Conservation (phyloP, 139 green algal genomes). For the Chlamydomonas eustigma region DNA sequence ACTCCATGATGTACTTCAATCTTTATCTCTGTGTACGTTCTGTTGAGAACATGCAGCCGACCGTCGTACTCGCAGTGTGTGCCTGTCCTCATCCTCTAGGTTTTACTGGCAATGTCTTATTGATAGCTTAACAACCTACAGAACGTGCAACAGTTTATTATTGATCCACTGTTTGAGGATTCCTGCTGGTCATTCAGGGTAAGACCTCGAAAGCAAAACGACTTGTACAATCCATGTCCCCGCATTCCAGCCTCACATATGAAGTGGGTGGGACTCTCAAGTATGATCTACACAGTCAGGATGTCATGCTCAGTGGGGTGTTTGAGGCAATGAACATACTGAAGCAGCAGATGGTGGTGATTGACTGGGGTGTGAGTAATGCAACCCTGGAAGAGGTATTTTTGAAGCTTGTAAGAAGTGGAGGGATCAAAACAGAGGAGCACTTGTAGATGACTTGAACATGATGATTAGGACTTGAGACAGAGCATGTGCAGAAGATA, state of each 20-base stretch:
- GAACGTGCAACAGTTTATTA: no score
- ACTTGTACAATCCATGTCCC: background rate
- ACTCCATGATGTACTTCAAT: no score
- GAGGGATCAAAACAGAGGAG: background rate
- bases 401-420: background rate
- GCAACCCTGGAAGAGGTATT: constrained; percentile 7
- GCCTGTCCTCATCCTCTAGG: no score
- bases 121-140: no score
- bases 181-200: background rate
- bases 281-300: constrained; percentile 55
- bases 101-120: no score
- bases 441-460: no score
- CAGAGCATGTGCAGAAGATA: no score
- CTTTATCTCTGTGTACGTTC: no score
- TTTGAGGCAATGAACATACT: constrained; percentile 55
- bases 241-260: constrained; percentile 62
- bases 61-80: no score
- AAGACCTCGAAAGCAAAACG: background rate
- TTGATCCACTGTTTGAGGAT: no score
- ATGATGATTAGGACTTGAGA: no score
- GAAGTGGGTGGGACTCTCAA: constrained; percentile 46
- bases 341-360: constrained; percentile 23
- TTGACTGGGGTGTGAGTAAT: constrained; percentile 10
- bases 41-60: no score
- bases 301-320: constrained; percentile 54